Evolutionary conservation across 495 filamentous ascomycete species (phyloP), one percentile per base, ranked within the genome.

Genomic region (Aspergillus bridgeri): DNA sequence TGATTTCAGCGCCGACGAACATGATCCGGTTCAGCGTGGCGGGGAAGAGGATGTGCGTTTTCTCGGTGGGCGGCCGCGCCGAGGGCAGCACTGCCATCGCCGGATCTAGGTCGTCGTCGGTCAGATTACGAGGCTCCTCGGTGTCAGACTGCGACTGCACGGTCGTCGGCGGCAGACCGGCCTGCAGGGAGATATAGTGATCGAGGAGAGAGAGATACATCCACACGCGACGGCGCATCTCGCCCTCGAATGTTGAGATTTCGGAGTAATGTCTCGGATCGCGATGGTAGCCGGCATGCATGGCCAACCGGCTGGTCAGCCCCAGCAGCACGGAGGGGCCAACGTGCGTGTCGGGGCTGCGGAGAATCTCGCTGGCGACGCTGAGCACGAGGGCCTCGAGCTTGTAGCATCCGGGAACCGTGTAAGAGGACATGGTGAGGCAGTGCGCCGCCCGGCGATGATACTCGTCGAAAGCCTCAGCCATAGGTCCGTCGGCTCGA

Each of bases 201-300:
- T 77, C 73, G 1, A 69, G 47, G 9, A 70, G 58, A 20, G 45
- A 59, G 9, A 69, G 45, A 27, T 53, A 53, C 15, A 64, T 57
- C 71, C 72, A 75, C 3, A 64, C 51, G 5, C 72, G 70, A 18
- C 73, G 68, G 2, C 73, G 59, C 70, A 75, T 71, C 56, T 75
- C 73, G 11, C 65, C 68, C 29, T 74, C 64, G 23, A 74, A 68
- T 0, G 51, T 53, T 0, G 67, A 67, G 15, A 75, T 64, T 15
- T 59, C 53, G 15, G 44, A 53, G 38, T 67, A 72, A 20, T 65
- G 60, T 42, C 62, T 59, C 2, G 69, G 54, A 33, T 75, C 71
- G 22, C 72, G 58, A 48, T 75, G 70, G 45, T 69, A 69, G 24
- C 68, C 68, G 56, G 65, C 69, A n/a, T 63, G 60, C 53, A 72